Conservation (phyloP, 768 basidiomycete species). For the Boletellus ananas region DNA sequence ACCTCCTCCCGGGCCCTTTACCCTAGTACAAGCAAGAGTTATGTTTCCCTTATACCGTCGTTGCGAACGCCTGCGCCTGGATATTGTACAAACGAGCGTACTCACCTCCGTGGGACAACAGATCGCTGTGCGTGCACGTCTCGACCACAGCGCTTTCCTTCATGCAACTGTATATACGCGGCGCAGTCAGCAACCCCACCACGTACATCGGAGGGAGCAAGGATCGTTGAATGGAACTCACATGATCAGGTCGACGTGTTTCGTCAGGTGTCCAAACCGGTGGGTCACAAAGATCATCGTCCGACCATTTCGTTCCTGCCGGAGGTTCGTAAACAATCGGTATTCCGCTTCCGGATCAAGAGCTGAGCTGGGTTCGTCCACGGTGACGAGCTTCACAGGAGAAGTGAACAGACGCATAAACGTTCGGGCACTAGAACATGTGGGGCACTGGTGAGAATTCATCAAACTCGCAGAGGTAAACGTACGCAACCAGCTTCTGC, state of each 20-base stretch:
- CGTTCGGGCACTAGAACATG: conserved; percentile 31
- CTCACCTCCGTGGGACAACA: conserved; percentile 29
- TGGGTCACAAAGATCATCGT: conserved; percentile 40
- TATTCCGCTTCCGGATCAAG: conserved; percentile 37
- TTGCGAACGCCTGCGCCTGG: conserved; percentile 30
- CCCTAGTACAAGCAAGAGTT: too few relatives aligned
- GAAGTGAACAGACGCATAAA: conserved; percentile 37
- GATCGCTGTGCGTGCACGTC: conserved; percentile 30
- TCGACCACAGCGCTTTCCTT: conserved; percentile 32
- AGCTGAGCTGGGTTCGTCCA: conserved; percentile 39
- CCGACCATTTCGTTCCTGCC: conserved; percentile 26
- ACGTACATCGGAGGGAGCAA: too few relatives aligned
- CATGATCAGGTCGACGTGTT: conserved; percentile 35
- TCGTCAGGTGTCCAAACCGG: conserved; percentile 36
- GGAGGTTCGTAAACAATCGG: conserved; percentile 28
- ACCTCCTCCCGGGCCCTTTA: too few relatives aligned
- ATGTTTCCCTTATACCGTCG: background rate
- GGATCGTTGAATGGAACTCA: too few relatives aligned
- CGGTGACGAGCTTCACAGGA: conserved; percentile 28
- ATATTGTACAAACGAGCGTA: conserved; percentile 33
- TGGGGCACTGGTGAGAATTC: background rate
- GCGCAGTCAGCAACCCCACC: too few relatives aligned
- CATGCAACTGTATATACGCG: conserved; percentile 35
- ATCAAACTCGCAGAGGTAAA: too few relatives aligned
- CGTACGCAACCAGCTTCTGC: conserved; percentile 30